Evolutionary conservation across 768 basidiomycete genomes (phyloP).

Genomic region (Mycena latifolia): DNA sequence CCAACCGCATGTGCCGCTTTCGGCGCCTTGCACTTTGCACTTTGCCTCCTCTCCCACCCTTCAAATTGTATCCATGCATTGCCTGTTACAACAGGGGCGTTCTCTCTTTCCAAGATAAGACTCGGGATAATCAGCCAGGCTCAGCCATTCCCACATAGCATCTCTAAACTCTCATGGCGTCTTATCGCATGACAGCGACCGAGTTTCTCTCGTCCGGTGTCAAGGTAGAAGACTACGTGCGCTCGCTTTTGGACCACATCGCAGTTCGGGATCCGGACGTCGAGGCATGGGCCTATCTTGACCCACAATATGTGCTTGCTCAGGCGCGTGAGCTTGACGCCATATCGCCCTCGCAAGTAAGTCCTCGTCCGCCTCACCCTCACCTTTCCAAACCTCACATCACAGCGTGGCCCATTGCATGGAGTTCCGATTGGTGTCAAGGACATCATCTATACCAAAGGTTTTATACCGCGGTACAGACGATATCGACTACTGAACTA

Average conservation of each 20-base stretch:
- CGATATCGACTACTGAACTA: not conserved
- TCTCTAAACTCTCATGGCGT: not conserved
- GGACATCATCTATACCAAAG: conserved; percentile 29
- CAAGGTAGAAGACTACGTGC: conserved; percentile 25
- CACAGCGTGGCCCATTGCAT: conserved; percentile 26
- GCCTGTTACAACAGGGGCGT: no score
- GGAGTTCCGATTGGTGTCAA: conserved; percentile 37
- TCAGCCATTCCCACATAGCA: no score
- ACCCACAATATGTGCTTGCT: conserved; percentile 28
- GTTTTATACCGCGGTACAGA: not conserved
- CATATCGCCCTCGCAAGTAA: conserved; percentile 9
- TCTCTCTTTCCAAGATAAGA: no score
- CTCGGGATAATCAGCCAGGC: no score
- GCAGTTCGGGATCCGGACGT: conserved; percentile 27
- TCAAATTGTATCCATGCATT: no score
- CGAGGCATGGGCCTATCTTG: conserved; percentile 31
- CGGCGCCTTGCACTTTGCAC: no score
- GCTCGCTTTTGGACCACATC: conserved; percentile 21
- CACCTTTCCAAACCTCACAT: not conserved
- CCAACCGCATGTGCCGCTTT: not conserved
- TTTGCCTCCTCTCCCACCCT: no score
- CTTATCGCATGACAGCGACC: conserved; percentile 16
- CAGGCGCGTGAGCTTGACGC: conserved; percentile 32
- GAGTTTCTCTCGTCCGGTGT: conserved; percentile 26
- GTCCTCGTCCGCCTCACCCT: not conserved